Evolutionary conservation across 2,329 filamentous ascomycete species (phyloP).

Genomic region (Aspergillus transmontanensis): DNA sequence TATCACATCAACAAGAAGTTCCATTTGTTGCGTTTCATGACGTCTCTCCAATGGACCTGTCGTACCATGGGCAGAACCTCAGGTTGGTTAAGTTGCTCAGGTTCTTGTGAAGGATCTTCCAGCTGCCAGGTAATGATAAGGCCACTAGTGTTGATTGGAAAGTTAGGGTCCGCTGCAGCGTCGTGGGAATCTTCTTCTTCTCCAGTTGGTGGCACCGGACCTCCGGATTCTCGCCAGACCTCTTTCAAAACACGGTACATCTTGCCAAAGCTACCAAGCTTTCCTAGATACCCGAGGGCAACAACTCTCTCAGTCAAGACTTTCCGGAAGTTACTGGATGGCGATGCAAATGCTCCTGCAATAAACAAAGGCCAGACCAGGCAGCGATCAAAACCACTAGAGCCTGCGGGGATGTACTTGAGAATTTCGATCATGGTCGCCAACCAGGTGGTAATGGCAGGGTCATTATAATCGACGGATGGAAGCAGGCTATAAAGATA

Average conservation of each 20-base stretch:
- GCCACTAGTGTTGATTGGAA: background rate
- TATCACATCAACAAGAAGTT: slow-evolving; percentile 9
- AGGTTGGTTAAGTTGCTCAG: background rate
- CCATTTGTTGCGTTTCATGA: slow-evolving; percentile 89
- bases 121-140: background rate
- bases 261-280: slow-evolving; percentile 81
- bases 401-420: slow-evolving; percentile 77
- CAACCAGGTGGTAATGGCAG: slow-evolving; percentile 73
- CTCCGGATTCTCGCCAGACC: slow-evolving; percentile 76
- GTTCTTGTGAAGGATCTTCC: background rate
- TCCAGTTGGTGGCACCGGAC: slow-evolving; percentile 35
- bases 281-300: slow-evolving; percentile 73
- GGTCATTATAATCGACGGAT: slow-evolving; percentile 74
- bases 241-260: slow-evolving; percentile 77
- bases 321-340: slow-evolving; percentile 71
- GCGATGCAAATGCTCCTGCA: slow-evolving; percentile 74
- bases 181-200: background rate
- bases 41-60: slow-evolving; percentile 83
- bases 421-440: slow-evolving; percentile 75
- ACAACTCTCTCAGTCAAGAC: slow-evolving; percentile 75
- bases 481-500: slow-evolving; percentile 93
- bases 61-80: background rate
- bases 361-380: slow-evolving; percentile 92
- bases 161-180: background rate
- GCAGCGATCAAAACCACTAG: slow-evolving; percentile 81